phyloP scores from a whole-genome alignment of 2,329 filamentous ascomycete species.

The Xylaria multiplex region DNA sequence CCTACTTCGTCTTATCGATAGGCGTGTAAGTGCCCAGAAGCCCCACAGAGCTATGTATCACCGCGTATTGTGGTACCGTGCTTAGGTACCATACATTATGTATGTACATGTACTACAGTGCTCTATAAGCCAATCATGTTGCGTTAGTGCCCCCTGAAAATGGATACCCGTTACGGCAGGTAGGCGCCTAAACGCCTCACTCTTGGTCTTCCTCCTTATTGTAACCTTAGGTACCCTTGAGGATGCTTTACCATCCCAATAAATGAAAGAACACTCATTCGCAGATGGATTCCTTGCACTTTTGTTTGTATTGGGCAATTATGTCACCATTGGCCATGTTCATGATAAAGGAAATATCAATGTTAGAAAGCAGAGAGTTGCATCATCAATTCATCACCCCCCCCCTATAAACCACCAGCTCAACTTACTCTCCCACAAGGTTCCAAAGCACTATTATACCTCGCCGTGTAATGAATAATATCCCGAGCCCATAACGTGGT shows the following conservation, averaged over 20 bases:
- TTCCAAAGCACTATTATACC: background rate
- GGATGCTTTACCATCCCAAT: too few species aligned
- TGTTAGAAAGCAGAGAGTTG: background rate
- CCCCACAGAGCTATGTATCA: too few species aligned
- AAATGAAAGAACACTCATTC: too few species aligned
- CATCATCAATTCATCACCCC: background rate
- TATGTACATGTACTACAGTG: background rate
- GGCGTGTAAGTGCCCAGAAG: background rate
- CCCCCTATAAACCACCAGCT: background rate
- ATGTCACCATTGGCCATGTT: background rate
- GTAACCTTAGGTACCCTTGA: too few species aligned
- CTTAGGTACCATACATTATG: too few species aligned
- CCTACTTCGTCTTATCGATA: conserved; percentile 3
- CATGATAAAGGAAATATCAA: background rate
- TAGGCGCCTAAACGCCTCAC: background rate
- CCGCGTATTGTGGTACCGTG: too few species aligned
- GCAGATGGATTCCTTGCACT: too few species aligned
- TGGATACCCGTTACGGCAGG: background rate
- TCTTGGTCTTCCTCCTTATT: background rate
- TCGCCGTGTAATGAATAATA: background rate
- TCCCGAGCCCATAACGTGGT: background rate
- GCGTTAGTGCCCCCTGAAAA: background rate
- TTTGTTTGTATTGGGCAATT: background rate
- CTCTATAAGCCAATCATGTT: conserved; percentile 1
- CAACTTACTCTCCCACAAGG: background rate